Percentiles rank a stretch among this genome's conserved stretches.
Conservation (phyloP, 2,329 filamentous ascomycete species). For the Nemania diffusa region DNA sequence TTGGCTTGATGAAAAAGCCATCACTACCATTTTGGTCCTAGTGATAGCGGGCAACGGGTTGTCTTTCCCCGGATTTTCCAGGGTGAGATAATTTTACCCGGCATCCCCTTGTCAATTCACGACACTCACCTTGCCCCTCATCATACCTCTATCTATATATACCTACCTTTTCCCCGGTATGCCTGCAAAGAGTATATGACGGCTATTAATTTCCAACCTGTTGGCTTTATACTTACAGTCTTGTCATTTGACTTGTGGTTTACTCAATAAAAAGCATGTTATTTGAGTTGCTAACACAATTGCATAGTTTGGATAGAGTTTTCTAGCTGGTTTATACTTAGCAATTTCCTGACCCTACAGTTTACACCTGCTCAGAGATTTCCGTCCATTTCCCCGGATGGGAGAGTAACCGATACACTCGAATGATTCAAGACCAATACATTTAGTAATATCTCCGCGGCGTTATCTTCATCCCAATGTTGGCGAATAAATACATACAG, state of each 20-base stretch:
- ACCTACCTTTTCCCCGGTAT: background rate
- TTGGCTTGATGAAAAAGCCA: constrained; percentile 16
- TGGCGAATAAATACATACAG: background rate
- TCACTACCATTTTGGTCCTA: constrained; percentile 11
- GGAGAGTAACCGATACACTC: background rate
- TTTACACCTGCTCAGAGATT: background rate
- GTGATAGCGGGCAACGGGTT: constrained; percentile 15
- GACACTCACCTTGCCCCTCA: background rate
- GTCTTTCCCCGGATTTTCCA: constrained; percentile 35
- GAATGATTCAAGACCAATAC: background rate
- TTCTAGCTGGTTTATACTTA: background rate
- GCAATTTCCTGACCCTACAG: background rate
- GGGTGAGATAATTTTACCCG: constrained; percentile 8
- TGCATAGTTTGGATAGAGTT: background rate
- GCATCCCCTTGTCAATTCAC: background rate
- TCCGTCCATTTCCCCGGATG: background rate
- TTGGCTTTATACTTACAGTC: background rate
- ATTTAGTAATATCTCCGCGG: background rate
- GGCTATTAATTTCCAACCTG: background rate
- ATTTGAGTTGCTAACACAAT: background rate
- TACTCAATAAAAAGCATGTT: background rate
- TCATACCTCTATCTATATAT: background rate
- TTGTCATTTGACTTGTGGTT: background rate
- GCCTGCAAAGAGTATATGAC: background rate
- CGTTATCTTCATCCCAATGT: background rate